Percentiles rank a stretch among this genome's conserved stretches.
Conservation (phyloP, 345 rosid species). For the Eucalyptus camaldulensis region DNA sequence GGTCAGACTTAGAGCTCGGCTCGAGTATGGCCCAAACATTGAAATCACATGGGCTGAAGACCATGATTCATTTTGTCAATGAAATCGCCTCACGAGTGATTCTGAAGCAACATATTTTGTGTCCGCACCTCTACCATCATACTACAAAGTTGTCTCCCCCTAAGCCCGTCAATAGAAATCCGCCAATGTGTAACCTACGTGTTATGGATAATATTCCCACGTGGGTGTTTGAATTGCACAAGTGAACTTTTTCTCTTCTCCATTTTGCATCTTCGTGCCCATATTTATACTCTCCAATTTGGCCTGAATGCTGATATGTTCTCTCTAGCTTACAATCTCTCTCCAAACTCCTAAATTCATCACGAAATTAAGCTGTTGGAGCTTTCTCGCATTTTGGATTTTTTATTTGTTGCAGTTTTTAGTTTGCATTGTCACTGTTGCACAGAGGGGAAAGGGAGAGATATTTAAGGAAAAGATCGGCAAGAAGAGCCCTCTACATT, state of each 20-base stretch:
- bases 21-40: no score
- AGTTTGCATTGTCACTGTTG: background rate
- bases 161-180: background rate
- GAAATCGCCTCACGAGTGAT: background rate
- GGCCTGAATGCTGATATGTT: background rate
- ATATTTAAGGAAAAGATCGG: background rate
- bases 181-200: background rate
- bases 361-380: background rate
- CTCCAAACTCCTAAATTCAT: background rate
- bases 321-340: background rate
- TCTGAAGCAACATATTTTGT: background rate
- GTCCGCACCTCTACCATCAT: background rate
- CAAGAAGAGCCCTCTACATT: conserved; percentile 24
- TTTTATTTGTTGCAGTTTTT: background rate
- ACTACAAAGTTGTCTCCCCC: background rate
- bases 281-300: background rate
- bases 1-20: no score
- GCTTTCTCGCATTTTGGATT: background rate
- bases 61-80: background rate
- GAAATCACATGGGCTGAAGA: background rate
- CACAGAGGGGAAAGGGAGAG: background rate
- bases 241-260: background rate
- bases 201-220: background rate
- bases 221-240: background rate
- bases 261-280: background rate